phyloP scores from a whole-genome alignment of 106 monocot genomes.

The Allium sativum region DNA sequence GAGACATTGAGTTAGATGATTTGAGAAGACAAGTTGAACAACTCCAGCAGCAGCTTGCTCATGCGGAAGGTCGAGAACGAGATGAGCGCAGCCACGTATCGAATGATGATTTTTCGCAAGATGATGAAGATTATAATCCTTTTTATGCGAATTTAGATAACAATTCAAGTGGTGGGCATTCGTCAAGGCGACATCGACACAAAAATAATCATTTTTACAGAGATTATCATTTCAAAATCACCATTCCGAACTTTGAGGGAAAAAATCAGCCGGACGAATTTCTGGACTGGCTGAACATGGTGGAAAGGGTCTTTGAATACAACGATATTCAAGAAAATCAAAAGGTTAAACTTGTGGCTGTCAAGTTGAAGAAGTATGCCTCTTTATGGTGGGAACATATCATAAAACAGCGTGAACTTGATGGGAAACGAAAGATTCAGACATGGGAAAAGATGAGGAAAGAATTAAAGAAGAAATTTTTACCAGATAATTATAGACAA shows the following conservation, averaged over 20 bases:
- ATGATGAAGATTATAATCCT: neutral
- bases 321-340: slow-evolving; percentile 4
- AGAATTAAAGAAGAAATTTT: neutral
- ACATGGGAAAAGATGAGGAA: slow-evolving; percentile 1
- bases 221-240: neutral
- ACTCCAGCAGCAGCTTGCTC: neutral
- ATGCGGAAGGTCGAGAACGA: neutral
- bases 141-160: neutral
- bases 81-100: neutral
- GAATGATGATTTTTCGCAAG: neutral
- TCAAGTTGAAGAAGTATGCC: slow-evolving; percentile 9
- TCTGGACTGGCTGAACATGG: slow-evolving; percentile 9
- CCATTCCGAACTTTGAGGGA: slow-evolving; percentile 9
- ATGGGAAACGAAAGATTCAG: neutral
- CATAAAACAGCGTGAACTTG: neutral
- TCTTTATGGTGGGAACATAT: slow-evolving; percentile 14
- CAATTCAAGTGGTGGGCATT: neutral
- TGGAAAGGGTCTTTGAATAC: slow-evolving; percentile 10
- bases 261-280: slow-evolving; percentile 2
- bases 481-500: neutral
- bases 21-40: neutral
- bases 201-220: neutral
- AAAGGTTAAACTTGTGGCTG: slow-evolving; percentile 11
- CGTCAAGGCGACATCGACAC: neutral
- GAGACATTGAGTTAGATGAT: neutral